Percentiles rank a stretch among this genome's conserved stretches.
phyloP scores from a whole-genome alignment of 768 basidiomycete species.

The Asterophora parasitica region DNA sequence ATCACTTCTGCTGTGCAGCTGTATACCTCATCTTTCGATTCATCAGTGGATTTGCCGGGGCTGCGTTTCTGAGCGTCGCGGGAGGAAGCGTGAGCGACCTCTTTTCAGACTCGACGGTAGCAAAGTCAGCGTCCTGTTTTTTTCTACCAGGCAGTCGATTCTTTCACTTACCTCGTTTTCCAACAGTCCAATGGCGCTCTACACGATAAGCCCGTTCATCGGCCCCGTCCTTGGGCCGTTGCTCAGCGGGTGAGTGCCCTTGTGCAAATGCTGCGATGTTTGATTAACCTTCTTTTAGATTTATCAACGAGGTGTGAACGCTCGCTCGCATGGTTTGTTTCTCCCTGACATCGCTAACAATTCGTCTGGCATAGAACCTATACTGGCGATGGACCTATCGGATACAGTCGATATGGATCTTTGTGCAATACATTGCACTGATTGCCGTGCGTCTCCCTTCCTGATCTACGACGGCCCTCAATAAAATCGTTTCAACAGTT shows the following conservation, averaged over 20 bases:
- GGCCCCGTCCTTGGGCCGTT: slow-evolving; percentile 53
- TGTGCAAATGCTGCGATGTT: not conserved
- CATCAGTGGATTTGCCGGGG: slow-evolving; percentile 50
- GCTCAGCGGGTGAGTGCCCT: slow-evolving; percentile 45
- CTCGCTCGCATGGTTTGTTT: no score
- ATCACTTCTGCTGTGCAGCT: slow-evolving; percentile 24
- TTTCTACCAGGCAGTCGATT: not conserved
- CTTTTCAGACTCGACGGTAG: slow-evolving; percentile 53
- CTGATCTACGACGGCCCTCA: not conserved
- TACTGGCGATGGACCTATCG: slow-evolving; percentile 80
- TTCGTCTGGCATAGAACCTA: slow-evolving; percentile 38
- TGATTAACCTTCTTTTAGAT: slow-evolving; percentile 28
- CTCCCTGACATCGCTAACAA: not conserved
- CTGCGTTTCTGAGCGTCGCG: slow-evolving; percentile 52
- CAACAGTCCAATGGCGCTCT: slow-evolving; percentile 44
- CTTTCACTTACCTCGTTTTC: no score
- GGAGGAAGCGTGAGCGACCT: slow-evolving; percentile 55
- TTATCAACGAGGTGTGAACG: slow-evolving; percentile 58
- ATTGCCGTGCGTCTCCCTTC: slow-evolving; percentile 36
- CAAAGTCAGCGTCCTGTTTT: slow-evolving; percentile 41
- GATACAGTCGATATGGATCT: slow-evolving; percentile 65
- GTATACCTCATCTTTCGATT: slow-evolving; percentile 59
- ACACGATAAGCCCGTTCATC: slow-evolving; percentile 50
- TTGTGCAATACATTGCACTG: slow-evolving; percentile 46
- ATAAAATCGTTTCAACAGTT: slow-evolving; percentile 31